Conservation (phyloP, 139 green algal species). For the Tetraselmis chui region DNA sequence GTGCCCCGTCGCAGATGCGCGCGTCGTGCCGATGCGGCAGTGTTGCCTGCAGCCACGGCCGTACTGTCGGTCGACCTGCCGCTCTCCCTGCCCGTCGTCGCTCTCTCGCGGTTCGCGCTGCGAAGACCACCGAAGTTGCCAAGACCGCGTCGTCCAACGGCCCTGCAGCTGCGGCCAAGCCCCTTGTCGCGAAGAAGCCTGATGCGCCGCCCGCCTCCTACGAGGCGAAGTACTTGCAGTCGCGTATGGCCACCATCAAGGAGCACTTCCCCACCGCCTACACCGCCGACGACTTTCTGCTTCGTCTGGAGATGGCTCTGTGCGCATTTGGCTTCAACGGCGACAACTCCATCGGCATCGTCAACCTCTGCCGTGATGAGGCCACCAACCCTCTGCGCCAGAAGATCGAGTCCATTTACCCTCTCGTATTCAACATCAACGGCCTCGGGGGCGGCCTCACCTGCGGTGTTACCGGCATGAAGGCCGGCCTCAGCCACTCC, state of each 20-base stretch:
- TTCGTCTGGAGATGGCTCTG: slow-evolving; percentile 61
- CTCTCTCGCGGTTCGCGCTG: background rate
- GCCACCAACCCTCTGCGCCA: slow-evolving; percentile 59
- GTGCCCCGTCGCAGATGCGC: background rate
- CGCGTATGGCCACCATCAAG: no score
- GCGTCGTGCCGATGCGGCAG: background rate
- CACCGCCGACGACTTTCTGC: slow-evolving; percentile 71
- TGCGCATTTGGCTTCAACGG: slow-evolving; percentile 61
- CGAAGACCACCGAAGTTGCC: background rate
- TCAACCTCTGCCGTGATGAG: slow-evolving; percentile 86
- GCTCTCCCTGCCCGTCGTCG: background rate
- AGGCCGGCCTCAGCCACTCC: slow-evolving; percentile 52
- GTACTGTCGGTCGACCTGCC: background rate
- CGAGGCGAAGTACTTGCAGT: no score
- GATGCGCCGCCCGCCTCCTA: no score
- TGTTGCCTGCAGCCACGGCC: background rate
- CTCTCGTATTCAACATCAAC: slow-evolving; percentile 72
- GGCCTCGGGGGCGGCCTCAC: slow-evolving; percentile 75
- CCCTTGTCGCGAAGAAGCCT: background rate
- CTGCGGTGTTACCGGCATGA: slow-evolving; percentile 67
- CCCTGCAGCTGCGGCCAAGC: background rate
- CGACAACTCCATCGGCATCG: slow-evolving; percentile 74
- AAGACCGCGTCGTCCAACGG: background rate
- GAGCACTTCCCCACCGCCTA: slow-evolving; percentile 65
- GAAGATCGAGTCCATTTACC: slow-evolving; percentile 69